phyloP scores from a whole-genome alignment of 345 rosid species.

The Eucalyptus pauciflora region DNA sequence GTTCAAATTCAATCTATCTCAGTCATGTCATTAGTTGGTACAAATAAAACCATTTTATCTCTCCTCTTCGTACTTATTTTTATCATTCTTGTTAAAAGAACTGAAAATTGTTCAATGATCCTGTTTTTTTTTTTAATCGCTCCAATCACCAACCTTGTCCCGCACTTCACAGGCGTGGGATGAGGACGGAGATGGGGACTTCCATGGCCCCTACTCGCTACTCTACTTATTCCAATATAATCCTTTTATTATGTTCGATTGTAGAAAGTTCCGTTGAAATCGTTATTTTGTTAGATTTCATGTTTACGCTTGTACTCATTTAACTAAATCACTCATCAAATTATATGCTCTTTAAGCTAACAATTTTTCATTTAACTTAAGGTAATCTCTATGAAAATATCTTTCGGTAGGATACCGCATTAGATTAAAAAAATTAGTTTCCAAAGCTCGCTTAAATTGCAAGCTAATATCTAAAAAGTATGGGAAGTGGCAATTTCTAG shows the following conservation, averaged over 20 bases:
- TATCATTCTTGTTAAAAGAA: too few relatives aligned
- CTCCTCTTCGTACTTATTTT: too few relatives aligned
- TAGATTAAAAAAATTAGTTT: background rate
- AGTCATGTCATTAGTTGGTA: background rate
- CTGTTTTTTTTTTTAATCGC: too few relatives aligned
- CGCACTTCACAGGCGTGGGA: accelerated
- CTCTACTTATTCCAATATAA: background rate
- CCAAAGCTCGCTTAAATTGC: background rate
- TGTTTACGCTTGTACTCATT: too few relatives aligned
- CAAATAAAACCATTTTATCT: too few relatives aligned
- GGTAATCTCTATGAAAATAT: background rate
- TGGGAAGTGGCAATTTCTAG: background rate
- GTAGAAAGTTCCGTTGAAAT: background rate
- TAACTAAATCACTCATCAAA: too few relatives aligned
- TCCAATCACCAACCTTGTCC: background rate
- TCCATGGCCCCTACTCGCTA: accelerated
- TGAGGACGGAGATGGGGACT: background rate
- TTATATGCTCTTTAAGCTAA: too few relatives aligned
- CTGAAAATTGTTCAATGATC: too few relatives aligned
- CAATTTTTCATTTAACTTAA: background rate
- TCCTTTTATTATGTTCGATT: background rate
- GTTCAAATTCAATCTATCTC: background rate
- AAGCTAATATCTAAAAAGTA: background rate
- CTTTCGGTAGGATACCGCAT: background rate
- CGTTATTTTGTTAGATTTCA: background rate